phyloP scores from a whole-genome alignment of 179 eudicot species.

The Actinidia arguta region DNA sequence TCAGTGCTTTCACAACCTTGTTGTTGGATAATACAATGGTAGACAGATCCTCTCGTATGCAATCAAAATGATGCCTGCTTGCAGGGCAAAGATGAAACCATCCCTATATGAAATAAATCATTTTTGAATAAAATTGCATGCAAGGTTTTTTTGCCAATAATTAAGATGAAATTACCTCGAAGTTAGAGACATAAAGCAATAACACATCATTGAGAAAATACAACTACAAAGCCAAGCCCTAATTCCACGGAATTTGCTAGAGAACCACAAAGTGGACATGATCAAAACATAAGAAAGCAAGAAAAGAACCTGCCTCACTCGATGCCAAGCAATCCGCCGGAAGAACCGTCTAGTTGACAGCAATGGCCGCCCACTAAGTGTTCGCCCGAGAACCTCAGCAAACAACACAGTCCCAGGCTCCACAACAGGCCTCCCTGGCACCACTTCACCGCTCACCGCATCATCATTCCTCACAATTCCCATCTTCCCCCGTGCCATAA shows the following conservation, averaged over 20 bases:
- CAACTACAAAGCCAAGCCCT: neutral
- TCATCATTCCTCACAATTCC: conserved; percentile 73
- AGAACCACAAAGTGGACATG: neutral
- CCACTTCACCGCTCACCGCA: conserved; percentile 47
- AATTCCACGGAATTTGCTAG: neutral
- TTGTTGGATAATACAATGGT: conserved; percentile 5
- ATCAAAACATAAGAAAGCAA: conserved; percentile 35
- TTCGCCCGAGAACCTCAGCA: conserved; percentile 96
- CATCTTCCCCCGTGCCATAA: conserved; percentile 75
- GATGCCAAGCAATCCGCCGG: conserved; percentile 89
- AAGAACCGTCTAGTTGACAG: conserved; percentile 76
- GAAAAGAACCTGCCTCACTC: conserved; percentile 99
- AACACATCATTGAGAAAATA: neutral
- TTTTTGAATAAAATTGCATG: neutral
- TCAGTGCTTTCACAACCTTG: neutral
- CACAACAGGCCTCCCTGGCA: conserved; percentile 77
- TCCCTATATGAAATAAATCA: neutral
- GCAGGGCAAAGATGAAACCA: neutral
- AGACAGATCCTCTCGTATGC: neutral
- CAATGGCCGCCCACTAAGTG: conserved; percentile 94
- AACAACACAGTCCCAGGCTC: conserved; percentile 88
- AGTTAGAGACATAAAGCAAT: neutral
- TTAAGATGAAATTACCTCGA: neutral
- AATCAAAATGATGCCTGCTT: conserved; percentile 3
- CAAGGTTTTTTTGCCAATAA: neutral